Evolutionary conservation across 1,284 basidiomycete genomes (phyloP).

Genomic region (Cutaneotrichosporon sp.): DNA sequence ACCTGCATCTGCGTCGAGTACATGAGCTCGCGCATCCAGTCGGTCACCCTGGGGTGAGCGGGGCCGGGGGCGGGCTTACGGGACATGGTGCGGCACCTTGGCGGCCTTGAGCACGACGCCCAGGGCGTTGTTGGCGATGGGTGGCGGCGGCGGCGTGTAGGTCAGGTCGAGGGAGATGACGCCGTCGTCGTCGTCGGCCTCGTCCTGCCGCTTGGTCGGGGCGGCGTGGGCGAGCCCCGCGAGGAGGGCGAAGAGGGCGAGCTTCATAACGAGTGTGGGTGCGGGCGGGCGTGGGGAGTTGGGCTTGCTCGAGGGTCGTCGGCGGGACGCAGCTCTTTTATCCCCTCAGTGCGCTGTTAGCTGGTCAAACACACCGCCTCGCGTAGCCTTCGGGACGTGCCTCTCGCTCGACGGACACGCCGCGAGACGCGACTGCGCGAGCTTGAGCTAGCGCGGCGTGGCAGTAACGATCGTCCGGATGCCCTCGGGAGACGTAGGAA

Average conservation of each 20-base stretch:
- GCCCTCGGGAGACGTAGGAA: too few species aligned
- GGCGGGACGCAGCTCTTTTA: too few species aligned
- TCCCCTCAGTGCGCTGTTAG: too few species aligned
- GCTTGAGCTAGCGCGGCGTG: too few species aligned
- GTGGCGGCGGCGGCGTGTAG: not conserved
- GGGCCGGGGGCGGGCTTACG: not conserved
- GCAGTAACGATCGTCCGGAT: too few species aligned
- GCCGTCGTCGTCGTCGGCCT: not conserved
- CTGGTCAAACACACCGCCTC: too few species aligned
- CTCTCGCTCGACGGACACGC: too few species aligned
- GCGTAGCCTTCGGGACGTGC: too few species aligned
- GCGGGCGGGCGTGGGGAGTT: not conserved
- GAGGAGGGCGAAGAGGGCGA: not conserved
- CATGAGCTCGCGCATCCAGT: conserved; percentile 15
- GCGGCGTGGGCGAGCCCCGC: not conserved
- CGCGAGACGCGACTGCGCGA: too few species aligned
- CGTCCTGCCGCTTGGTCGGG: not conserved
- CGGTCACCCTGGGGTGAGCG: conserved; percentile 14
- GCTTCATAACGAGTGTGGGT: conserved; percentile 1
- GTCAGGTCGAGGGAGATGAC: not conserved
- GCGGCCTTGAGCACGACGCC: not conserved
- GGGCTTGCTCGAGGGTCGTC: not conserved
- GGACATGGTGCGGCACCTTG: not conserved
- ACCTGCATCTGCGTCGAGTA: conserved; percentile 47
- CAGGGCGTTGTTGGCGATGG: not conserved